Base-by-base conservation (phyloP, 805 yeast genomes). In the Candida tibetensis region DNA sequence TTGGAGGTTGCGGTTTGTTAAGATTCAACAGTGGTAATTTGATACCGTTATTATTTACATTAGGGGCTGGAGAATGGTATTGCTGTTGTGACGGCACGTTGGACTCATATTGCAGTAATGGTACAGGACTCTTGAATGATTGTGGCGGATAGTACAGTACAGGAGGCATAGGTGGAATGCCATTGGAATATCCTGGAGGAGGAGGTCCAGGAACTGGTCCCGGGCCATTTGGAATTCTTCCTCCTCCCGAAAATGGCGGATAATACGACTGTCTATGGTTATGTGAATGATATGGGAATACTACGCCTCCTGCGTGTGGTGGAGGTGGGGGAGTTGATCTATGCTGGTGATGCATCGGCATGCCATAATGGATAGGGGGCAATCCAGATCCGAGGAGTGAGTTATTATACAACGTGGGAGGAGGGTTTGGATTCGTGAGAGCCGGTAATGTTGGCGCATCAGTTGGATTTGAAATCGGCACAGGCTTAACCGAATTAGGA, bases 151-250 rank as follows among this genome's bases (percentile, higher is more conserved):
- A 34, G 28, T 26, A 37, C 33, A n/a, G 40, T 5, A 27, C 10
- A 7, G 25, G 25, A 5, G 32, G 16, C 10, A 10, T 19, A 5
- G 35, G 27, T 22, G 52, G 47, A 8, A 14, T 13, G 6, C 9
- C n/a, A 9, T 8, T 7, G 9, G 6, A 10, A 14, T 17, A 7
- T 5, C 22, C 28, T 9, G 40, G 40, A 16, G 69, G 68, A 3
- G 69, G 66, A 3, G 72, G 72, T 1, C 70, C 70, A 0, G 71
- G 72, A 9, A 64, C 49, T 1, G 71, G 71, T 2, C 71, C 71
- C 0, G 71, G 72, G 2, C 70, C 71, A 46, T 66, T 64, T 17
- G 71, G 71, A 10, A 63, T 43, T 27, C 69, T 52, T 4, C 64
- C 66, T 9, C 46, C 48, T 4, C 69, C 66, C 19, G 53, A 49